Base-by-base conservation (phyloP, 2,329 filamentous ascomycete genomes). In the Alternaria alternata region DNA sequence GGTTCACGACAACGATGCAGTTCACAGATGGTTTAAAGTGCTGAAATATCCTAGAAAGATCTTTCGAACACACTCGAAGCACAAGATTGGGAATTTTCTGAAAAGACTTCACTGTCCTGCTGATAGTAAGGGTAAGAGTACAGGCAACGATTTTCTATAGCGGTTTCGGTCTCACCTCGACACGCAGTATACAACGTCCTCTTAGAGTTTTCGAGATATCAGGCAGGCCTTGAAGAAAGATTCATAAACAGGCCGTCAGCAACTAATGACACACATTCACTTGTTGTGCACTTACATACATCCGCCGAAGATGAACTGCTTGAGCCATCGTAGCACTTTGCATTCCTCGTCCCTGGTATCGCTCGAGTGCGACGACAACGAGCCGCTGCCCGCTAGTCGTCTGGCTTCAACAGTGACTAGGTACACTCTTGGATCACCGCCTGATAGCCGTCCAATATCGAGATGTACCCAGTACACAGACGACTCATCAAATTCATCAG, bases 81-180 rank as follows among this genome's bases (percentile, higher is more conserved):
- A n/a, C n/a, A n/a, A n/a, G n/a, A n/a, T n/a, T n/a, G n/a, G n/a
- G 4, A 16, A 34, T 34, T 12, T 1, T 12, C 32, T 36, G 5
- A 3, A 6, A 16, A 5, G 6, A 16, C 0, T 36, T 14, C 1
- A 1, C 0, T 36, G 5, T 1, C 1, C 5, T 5, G 3, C 14
- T 16, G 14, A 36, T 16, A 1, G 11, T 1, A 14, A 36, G 4
- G 20, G 16, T 41, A n/a, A 28, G 22, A 26, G 26, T n/a, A 11
- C 3, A 20, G 22, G 7, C 36, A n/a, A 4, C 2, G 1, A 41
- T 22, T 5, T 20, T 12, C 7, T 4, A 28, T n/a, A n/a, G n/a
- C n/a, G n/a, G n/a, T n/a, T n/a, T n/a, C n/a, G n/a, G n/a, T n/a
- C n/a, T n/a, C n/a, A n/a, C n/a, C n/a, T n/a, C n/a, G n/a, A n/a